Conservation (phyloP, 2,329 filamentous ascomycete genomes). For the Gaeumannomyces tritici region DNA sequence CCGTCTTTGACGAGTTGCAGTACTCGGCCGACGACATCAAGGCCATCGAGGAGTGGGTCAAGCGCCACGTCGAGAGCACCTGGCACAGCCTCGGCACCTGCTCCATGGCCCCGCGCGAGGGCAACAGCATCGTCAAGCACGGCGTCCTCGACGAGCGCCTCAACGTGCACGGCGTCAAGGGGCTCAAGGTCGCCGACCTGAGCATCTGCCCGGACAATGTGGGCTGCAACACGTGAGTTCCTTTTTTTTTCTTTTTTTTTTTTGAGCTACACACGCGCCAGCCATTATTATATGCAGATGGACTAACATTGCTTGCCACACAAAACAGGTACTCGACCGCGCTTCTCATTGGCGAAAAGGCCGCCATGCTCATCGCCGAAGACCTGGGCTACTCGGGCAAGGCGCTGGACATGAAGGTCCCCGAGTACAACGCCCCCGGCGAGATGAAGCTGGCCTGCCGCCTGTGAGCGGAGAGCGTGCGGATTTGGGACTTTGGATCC, state of each 20-base stretch:
- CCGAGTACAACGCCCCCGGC: constrained; percentile 49
- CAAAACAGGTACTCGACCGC: constrained; percentile 52
- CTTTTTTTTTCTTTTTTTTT: too few relatives aligned
- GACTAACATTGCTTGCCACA: too few relatives aligned
- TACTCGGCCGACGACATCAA: constrained; percentile 56
- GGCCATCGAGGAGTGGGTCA: constrained; percentile 59
- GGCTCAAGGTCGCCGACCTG: constrained; percentile 68
- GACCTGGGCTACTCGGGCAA: constrained; percentile 65
- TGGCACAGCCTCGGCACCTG: constrained; percentile 63
- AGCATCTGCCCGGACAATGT: constrained; percentile 74
- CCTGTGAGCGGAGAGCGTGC: constrained; percentile 17
- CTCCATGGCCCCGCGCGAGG: constrained; percentile 67
- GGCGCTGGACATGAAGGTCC: constrained; percentile 69
- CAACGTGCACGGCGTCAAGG: constrained; percentile 69
- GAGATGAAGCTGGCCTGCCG: constrained; percentile 30
- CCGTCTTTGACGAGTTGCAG: constrained; percentile 51
- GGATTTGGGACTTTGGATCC: too few relatives aligned
- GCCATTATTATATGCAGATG: too few relatives aligned
- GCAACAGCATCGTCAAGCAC: constrained; percentile 73
- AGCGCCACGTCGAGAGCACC: constrained; percentile 66
- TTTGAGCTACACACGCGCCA: too few relatives aligned
- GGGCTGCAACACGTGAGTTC: constrained; percentile 50
- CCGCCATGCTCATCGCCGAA: constrained; percentile 58
- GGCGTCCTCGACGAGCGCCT: constrained; percentile 69
- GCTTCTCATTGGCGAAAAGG: constrained; percentile 68